phyloP scores from a whole-genome alignment of 192 early-diverging fungal genomes.

The Diversispora eburnea region DNA sequence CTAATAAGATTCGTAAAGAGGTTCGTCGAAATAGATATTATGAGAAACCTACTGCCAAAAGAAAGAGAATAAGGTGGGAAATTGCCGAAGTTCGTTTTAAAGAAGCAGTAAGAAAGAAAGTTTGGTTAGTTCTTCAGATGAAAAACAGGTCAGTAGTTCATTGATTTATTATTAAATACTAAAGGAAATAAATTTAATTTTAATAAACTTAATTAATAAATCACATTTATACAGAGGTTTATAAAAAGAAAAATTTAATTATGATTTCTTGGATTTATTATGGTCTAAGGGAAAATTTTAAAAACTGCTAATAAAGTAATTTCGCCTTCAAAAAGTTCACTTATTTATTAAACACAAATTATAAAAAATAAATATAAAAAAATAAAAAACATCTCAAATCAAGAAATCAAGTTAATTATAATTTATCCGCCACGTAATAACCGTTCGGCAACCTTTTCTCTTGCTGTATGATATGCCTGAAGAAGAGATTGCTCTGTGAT shows the following conservation, averaged over 20 bases:
- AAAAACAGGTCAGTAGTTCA: slow-evolving; percentile 37
- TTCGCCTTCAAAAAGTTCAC: neutral
- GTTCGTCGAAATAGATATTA: slow-evolving; percentile 52
- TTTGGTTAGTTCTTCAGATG: slow-evolving; percentile 65
- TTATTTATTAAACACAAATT: neutral
- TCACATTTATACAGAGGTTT: too few relatives aligned
- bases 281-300: too few relatives aligned
- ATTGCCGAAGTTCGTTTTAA: slow-evolving; percentile 55
- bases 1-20: slow-evolving; percentile 59
- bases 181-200: too few relatives aligned
- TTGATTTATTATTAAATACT: neutral
- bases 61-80: slow-evolving; percentile 54
- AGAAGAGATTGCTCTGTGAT: slow-evolving; percentile 73
- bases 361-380: neutral
- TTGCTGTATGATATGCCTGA: slow-evolving; percentile 74
- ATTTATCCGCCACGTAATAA: slow-evolving; percentile 52
- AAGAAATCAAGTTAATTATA: too few relatives aligned
- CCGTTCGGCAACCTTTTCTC: slow-evolving; percentile 65
- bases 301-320: neutral
- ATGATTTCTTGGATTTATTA: too few relatives aligned
- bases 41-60: slow-evolving; percentile 65
- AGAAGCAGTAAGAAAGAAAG: slow-evolving; percentile 58
- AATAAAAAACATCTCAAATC: too few relatives aligned
- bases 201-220: too few relatives aligned
- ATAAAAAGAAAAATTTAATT: too few relatives aligned